Conservation (phyloP, 2,329 filamentous ascomycete species). For the Shiraia bambusicola region DNA sequence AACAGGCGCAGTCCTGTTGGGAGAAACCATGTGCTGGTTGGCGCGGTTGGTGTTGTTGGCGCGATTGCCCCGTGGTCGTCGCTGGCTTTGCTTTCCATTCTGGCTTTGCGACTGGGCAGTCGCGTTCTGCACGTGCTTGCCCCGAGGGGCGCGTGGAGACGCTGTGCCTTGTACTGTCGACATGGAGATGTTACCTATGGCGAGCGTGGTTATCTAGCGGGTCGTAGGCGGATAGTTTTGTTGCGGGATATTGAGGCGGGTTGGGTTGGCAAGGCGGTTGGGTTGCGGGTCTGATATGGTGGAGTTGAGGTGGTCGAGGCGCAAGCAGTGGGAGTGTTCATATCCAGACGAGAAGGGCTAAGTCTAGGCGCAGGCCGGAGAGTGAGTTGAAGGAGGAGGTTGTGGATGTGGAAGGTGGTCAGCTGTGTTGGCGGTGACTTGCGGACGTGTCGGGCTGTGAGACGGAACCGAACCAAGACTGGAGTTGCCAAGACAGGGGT, state of each 20-base stretch:
- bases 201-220: conserved; percentile 25
- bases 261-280: conserved; percentile 25
- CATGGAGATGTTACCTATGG: conserved; percentile 21
- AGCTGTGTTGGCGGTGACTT: conserved; percentile 20
- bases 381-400: conserved; percentile 13
- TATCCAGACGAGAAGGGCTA: conserved; percentile 34
- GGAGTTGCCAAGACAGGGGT: conserved; percentile 11
- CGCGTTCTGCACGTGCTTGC: conserved; percentile 36
- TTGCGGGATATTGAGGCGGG: conserved; percentile 14
- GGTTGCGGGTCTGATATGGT: conserved; percentile 21
- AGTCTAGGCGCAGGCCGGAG: conserved; percentile 24
- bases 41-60: conserved; percentile 30
- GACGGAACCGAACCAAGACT: conserved; percentile 18
- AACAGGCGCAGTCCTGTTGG: conserved; percentile 11
- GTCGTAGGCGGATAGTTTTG: conserved; percentile 28
- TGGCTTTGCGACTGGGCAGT: conserved; percentile 24
- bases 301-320: conserved; percentile 14
- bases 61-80: conserved; percentile 38
- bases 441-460: conserved; percentile 24
- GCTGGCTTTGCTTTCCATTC: conserved; percentile 30
- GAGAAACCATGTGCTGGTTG: conserved; percentile 22
- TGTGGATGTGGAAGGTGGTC: conserved; percentile 13
- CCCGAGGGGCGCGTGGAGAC: conserved; percentile 38
- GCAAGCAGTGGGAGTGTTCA: conserved; percentile 35
- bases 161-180: conserved; percentile 35